These are phyloP conservation scores for Ophiosphaerella herpotricha DNA, from an alignment of 2,329 filamentous ascomycete species.

Conservation along the genomic window DNA sequence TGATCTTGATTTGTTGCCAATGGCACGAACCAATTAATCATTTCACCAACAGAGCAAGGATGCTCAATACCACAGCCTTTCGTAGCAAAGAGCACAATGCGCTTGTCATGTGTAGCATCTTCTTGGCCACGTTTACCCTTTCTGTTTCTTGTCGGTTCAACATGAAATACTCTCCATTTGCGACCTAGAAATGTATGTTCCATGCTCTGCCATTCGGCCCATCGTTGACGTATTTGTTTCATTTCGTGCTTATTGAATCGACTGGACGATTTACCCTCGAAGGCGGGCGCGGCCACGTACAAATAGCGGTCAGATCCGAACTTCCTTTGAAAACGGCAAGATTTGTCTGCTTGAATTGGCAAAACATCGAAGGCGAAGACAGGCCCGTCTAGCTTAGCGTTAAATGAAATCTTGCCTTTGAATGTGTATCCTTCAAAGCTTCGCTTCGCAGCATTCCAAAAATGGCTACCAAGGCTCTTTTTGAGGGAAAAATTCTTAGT, in stretches of 20 bases:
- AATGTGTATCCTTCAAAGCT: slow-evolving; percentile 38
- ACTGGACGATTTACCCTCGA: slow-evolving; percentile 16
- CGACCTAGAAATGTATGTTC: slow-evolving; percentile 49
- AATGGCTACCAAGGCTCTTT: background rate
- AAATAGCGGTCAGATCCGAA: slow-evolving; percentile 50
- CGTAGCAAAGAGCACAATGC: slow-evolving; percentile 45
- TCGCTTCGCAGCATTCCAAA: slow-evolving; percentile 32
- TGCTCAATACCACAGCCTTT: slow-evolving; percentile 33
- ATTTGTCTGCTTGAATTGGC: slow-evolving; percentile 33
- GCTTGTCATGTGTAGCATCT: slow-evolving; percentile 16
- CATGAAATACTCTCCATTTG: slow-evolving; percentile 47
- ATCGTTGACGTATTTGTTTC: slow-evolving; percentile 27
- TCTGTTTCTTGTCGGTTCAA: slow-evolving; percentile 42
- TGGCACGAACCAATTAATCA: slow-evolving; percentile 50
- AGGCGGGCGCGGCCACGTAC: slow-evolving; percentile 43
- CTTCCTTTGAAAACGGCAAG: slow-evolving; percentile 44
- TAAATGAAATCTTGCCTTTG: slow-evolving; percentile 36
- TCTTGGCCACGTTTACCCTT: slow-evolving; percentile 7
- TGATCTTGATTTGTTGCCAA: slow-evolving; percentile 42
- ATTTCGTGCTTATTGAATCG: slow-evolving; percentile 14
- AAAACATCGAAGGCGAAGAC: slow-evolving; percentile 34
- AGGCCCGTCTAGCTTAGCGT: slow-evolving; percentile 10
- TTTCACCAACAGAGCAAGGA: slow-evolving; percentile 21
- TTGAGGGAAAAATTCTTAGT: no score
- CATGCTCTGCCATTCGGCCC: slow-evolving; percentile 39